A percentile compares a stretch with the other conserved stretches of the same genome.
Evolutionary conservation across 805 yeast genomes (phyloP).

Genomic region (Candida michaelii): DNA sequence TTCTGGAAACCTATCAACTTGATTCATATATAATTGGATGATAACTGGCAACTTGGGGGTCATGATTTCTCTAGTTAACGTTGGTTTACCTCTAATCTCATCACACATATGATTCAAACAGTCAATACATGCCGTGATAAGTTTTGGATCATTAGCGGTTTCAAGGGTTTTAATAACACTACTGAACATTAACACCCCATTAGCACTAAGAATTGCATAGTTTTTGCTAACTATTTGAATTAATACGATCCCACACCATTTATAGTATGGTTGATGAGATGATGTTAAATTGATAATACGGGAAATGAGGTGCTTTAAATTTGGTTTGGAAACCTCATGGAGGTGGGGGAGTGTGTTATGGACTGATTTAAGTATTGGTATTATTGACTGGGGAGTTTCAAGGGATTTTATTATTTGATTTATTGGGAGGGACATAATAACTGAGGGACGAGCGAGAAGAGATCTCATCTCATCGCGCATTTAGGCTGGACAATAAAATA

Average conservation of each 20-base stretch:
- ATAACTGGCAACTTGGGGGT: conserved; percentile 75
- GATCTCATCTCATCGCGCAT: too few species aligned
- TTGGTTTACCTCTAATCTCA: conserved; percentile 73
- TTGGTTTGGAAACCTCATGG: conserved; percentile 46
- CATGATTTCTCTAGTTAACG: conserved; percentile 76
- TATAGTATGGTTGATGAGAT: conserved; percentile 34
- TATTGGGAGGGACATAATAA: conserved; percentile 11
- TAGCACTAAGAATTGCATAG: conserved; percentile 37
- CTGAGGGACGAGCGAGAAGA: too few species aligned
- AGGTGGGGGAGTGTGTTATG: conserved; percentile 31
- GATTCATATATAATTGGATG: conserved; percentile 52
- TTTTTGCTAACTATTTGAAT: conserved; percentile 44
- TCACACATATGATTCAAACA: conserved; percentile 42
- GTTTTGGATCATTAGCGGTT: conserved; percentile 32
- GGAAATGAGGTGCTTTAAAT: conserved; percentile 50
- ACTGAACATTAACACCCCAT: conserved; percentile 40
- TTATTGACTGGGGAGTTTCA: conserved; percentile 25
- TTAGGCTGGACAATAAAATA: too few species aligned
- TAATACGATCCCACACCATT: conserved; percentile 63
- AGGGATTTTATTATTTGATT: conserved; percentile 19
- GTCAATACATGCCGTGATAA: conserved; percentile 37
- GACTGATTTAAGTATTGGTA: conserved; percentile 33
- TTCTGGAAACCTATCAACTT: conserved; percentile 28
- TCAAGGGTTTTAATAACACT: conserved; percentile 43
- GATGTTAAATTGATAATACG: conserved; percentile 31